phyloP scores from a whole-genome alignment of 2,329 filamentous ascomycete genomes.

The Botrytis aclada region DNA sequence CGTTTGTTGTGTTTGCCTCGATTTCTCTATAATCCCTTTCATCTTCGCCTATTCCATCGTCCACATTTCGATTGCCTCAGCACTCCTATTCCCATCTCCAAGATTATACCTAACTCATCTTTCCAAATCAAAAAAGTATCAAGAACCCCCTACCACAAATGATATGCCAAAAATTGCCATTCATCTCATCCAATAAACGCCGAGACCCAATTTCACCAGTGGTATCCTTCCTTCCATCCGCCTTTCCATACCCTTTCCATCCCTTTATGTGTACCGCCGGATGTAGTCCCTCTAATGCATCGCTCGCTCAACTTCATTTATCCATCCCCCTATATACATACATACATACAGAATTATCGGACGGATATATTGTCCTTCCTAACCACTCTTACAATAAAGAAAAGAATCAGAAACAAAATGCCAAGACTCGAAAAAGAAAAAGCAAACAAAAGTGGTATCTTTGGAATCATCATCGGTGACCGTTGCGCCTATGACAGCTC shows the following conservation, averaged over 20 bases:
- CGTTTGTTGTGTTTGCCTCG: background rate
- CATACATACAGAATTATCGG: slow-evolving; percentile 1
- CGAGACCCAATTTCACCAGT: background rate
- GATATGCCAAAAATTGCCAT: background rate
- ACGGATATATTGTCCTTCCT: background rate
- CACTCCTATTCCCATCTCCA: background rate
- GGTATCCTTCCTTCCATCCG: background rate
- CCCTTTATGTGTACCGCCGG: background rate
- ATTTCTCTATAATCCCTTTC: background rate
- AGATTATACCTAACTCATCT: background rate
- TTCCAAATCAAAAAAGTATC: background rate
- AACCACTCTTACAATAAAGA: background rate
- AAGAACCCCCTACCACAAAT: background rate
- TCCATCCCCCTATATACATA: slow-evolving; percentile 2
- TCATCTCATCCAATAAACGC: slow-evolving; percentile 6
- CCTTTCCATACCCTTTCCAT: background rate
- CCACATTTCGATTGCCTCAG: background rate
- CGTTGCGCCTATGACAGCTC: background rate
- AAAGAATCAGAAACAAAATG: background rate
- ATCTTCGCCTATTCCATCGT: background rate
- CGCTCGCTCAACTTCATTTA: background rate
- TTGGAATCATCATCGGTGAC: background rate
- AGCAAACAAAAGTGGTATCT: slow-evolving; percentile 5
- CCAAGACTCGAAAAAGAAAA: background rate
- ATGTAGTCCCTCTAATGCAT: slow-evolving; percentile 4